Percentiles rank a stretch among this genome's conserved stretches.
Evolutionary conservation across 2,329 filamentous ascomycete species (phyloP).

Genomic region (Dactylellina leptospora): DNA sequence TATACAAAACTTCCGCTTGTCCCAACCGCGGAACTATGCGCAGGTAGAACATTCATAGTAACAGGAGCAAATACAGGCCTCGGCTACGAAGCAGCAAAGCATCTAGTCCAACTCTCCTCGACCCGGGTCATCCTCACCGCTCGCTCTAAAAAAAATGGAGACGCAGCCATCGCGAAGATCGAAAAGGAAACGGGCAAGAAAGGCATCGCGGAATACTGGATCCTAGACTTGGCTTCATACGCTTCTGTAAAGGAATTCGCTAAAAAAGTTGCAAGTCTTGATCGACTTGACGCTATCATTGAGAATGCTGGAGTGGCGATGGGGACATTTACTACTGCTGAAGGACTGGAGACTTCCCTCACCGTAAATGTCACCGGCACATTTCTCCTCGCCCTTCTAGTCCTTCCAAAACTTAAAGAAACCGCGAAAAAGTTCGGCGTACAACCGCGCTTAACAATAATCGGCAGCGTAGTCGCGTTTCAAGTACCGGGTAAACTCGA

Average conservation of each 20-base stretch:
- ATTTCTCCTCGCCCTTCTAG: slow-evolving; percentile 65
- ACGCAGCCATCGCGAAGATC: slow-evolving; percentile 61
- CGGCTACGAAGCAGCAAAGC: slow-evolving; percentile 61
- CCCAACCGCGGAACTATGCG: slow-evolving; percentile 14
- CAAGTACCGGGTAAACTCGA: slow-evolving; percentile 57
- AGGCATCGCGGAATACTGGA: slow-evolving; percentile 57
- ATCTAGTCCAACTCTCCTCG: slow-evolving; percentile 60
- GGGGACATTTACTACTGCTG: slow-evolving; percentile 49
- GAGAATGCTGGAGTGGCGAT: slow-evolving; percentile 41
- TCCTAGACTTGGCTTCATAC: slow-evolving; percentile 63
- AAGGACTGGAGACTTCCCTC: slow-evolving; percentile 66
- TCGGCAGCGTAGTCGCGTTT: slow-evolving; percentile 59
- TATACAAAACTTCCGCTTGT: slow-evolving; percentile 27
- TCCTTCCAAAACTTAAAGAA: slow-evolving; percentile 63
- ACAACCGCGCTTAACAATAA: slow-evolving; percentile 60
- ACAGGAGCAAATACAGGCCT: slow-evolving; percentile 63
- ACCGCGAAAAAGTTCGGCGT: slow-evolving; percentile 58
- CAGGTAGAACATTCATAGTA: slow-evolving; percentile 59
- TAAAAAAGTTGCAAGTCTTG: slow-evolving; percentile 59
- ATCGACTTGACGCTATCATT: slow-evolving; percentile 61
- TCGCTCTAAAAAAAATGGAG: slow-evolving; percentile 61
- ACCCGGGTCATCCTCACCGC: slow-evolving; percentile 62
- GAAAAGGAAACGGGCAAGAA: slow-evolving; percentile 54
- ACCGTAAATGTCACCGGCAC: slow-evolving; percentile 70
- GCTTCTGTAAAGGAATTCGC: slow-evolving; percentile 62